Conservation (phyloP, 768 basidiomycete species). For the Leucosporidium scottii region DNA sequence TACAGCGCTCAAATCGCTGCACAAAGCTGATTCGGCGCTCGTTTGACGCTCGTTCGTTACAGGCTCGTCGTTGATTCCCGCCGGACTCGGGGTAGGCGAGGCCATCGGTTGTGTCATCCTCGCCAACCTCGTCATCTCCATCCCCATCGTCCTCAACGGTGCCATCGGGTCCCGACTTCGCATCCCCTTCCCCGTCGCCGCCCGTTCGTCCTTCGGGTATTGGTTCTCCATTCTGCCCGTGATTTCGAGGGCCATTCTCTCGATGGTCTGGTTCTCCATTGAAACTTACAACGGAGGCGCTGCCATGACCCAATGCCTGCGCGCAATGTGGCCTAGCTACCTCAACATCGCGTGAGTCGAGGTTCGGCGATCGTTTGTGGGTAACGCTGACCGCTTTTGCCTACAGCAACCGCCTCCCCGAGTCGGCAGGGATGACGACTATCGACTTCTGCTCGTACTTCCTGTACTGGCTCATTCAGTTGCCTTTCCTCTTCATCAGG, state of each 20-base stretch:
- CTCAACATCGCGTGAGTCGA: constrained; percentile 49
- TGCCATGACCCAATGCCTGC: constrained; percentile 41
- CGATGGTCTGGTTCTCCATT: background rate
- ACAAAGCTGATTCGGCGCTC: background rate
- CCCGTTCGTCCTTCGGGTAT: background rate
- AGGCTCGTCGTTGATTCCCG: constrained; percentile 20
- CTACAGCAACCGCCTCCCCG: constrained; percentile 52
- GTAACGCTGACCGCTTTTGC: no score
- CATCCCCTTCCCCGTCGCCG: constrained; percentile 2
- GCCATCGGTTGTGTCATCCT: constrained; percentile 54
- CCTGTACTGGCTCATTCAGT: constrained; percentile 67
- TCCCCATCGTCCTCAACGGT: constrained; percentile 70
- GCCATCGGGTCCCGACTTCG: constrained; percentile 31
- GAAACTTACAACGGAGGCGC: background rate
- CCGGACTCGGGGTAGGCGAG: constrained; percentile 9
- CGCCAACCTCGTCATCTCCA: constrained; percentile 63
- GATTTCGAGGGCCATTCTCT: background rate
- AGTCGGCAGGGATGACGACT: constrained; percentile 43
- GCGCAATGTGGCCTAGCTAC: constrained; percentile 72
- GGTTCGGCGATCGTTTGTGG: no score
- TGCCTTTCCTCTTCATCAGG: constrained; percentile 53
- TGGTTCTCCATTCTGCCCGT: background rate
- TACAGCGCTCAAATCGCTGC: no score
- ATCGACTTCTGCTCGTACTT: constrained; percentile 68
- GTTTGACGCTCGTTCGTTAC: constrained; percentile 4